Percentiles rank a stretch among this genome's conserved stretches.
phyloP scores from a whole-genome alignment of 2,329 filamentous ascomycete species.

The Claviceps purpurea region DNA sequence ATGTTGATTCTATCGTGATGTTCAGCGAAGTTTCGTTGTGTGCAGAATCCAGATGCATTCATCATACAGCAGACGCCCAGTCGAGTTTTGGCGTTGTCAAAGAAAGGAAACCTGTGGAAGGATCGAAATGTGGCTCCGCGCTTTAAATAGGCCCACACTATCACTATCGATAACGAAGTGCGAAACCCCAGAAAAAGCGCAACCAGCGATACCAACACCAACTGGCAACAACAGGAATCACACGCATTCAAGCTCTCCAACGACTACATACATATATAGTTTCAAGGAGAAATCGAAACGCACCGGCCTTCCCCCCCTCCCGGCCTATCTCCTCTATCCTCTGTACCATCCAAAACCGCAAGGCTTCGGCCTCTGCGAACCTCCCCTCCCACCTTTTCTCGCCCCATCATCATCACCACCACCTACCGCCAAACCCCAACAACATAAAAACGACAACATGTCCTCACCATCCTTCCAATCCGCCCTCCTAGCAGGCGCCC shows the following conservation, averaged over 20 bases:
- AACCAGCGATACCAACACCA: background rate
- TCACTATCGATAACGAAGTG: background rate
- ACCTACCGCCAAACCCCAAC: background rate
- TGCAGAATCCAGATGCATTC: too few relatives aligned
- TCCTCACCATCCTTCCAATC: constrained; percentile 36
- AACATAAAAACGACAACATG: background rate
- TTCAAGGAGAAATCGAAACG: background rate
- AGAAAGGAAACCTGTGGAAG: background rate
- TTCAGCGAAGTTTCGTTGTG: too few relatives aligned
- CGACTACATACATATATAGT: too few relatives aligned
- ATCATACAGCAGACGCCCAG: too few relatives aligned
- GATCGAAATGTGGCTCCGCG: background rate
- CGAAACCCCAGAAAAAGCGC: background rate
- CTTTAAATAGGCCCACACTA: too few relatives aligned
- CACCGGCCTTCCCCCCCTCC: background rate
- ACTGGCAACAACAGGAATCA: background rate
- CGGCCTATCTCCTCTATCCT: background rate
- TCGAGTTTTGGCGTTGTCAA: too few relatives aligned
- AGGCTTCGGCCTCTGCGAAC: background rate
- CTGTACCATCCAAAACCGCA: background rate
- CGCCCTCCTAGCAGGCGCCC: constrained; percentile 64
- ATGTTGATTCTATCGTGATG: too few relatives aligned
- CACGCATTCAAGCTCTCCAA: background rate
- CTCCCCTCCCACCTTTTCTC: background rate
- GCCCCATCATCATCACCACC: background rate